Percentiles rank a stretch among this genome's conserved stretches.
Conservation (phyloP, 163 green algal species). For the Scenedesmus sp. region DNA sequence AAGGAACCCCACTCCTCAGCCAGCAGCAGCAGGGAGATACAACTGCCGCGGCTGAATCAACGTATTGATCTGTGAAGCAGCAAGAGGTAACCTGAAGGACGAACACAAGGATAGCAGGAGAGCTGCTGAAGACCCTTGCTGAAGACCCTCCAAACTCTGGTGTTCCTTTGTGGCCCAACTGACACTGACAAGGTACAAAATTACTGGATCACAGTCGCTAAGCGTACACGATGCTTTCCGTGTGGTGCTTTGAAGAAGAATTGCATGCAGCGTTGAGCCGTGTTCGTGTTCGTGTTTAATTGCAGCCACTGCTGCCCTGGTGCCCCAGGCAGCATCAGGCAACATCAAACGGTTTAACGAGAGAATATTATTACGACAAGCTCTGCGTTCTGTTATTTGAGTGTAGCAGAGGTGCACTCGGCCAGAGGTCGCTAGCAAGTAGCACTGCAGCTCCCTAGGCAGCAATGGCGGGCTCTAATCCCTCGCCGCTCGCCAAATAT, state of each 20-base stretch:
- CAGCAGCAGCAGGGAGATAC: not conserved
- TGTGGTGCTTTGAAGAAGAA: not conserved
- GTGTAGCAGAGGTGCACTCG: not conserved
- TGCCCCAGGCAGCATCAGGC: not conserved
- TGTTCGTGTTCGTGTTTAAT: not conserved
- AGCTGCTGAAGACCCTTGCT: not conserved
- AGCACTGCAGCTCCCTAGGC: not conserved
- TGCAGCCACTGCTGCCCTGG: not conserved
- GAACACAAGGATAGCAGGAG: too few relatives aligned
- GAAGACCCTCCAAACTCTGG: not conserved
- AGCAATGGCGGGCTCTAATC: conserved; percentile 40
- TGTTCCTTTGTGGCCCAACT: not conserved
- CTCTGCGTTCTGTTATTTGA: not conserved
- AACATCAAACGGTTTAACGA: too few relatives aligned
- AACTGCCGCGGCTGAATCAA: not conserved
- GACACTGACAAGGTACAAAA: not conserved
- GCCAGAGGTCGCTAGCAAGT: not conserved
- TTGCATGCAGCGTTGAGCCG: not conserved
- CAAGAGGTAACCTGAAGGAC: too few relatives aligned
- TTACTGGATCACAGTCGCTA: not conserved
- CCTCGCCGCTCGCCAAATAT: conserved; percentile 97
- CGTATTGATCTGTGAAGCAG: too few relatives aligned
- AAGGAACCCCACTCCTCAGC: not conserved
- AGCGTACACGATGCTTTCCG: not conserved
- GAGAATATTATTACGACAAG: too few relatives aligned